A percentile compares a stretch with the other conserved stretches of the same genome.
These are phyloP conservation scores for Ogataea pini DNA, from an alignment of 805 yeast species.

Conservation along the genomic window DNA sequence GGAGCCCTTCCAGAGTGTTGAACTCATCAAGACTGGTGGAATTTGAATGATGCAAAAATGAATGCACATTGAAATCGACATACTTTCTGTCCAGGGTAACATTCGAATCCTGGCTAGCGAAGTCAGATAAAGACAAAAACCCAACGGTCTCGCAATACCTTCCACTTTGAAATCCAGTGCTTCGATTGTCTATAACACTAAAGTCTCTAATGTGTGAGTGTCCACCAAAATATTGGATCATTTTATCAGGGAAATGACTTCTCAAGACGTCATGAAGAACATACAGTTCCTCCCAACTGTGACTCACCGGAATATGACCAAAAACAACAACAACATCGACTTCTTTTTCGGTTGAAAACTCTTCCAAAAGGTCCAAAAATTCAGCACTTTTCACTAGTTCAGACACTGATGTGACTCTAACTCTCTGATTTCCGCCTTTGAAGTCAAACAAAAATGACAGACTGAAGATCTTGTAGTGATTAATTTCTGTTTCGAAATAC, in stretches of 20 bases:
- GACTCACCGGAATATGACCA: slow-evolving; percentile 77
- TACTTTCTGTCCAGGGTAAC: slow-evolving; percentile 57
- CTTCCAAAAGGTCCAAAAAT: slow-evolving; percentile 52
- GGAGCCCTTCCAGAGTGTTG: slow-evolving; percentile 55
- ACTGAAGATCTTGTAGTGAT: slow-evolving; percentile 55
- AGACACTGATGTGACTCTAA: slow-evolving; percentile 63
- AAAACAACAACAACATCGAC: slow-evolving; percentile 70
- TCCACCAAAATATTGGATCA: slow-evolving; percentile 90
- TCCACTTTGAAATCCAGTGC: slow-evolving; percentile 89
- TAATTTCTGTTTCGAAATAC: slow-evolving; percentile 63
- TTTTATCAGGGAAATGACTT: slow-evolving; percentile 53
- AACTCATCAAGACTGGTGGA: slow-evolving; percentile 37
- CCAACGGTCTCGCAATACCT: slow-evolving; percentile 94
- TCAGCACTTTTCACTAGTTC: slow-evolving; percentile 58
- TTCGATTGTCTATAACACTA: slow-evolving; percentile 58
- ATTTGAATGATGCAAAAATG: slow-evolving; percentile 66
- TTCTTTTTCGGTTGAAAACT: slow-evolving; percentile 33
- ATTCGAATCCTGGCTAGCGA: slow-evolving; percentile 12
- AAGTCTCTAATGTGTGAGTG: slow-evolving; percentile 93
- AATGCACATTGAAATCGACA: slow-evolving; percentile 76
- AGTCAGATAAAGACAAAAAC: slow-evolving; percentile 57
- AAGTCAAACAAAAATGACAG: slow-evolving; percentile 84
- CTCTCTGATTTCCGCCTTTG: slow-evolving; percentile 53
- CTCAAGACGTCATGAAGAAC: slow-evolving; percentile 54
- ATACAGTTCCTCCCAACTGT: slow-evolving; percentile 54